These are phyloP conservation scores for Furcasterigmium furcatum DNA, from an alignment of 2,329 filamentous ascomycete species.

Conservation along the genomic window DNA sequence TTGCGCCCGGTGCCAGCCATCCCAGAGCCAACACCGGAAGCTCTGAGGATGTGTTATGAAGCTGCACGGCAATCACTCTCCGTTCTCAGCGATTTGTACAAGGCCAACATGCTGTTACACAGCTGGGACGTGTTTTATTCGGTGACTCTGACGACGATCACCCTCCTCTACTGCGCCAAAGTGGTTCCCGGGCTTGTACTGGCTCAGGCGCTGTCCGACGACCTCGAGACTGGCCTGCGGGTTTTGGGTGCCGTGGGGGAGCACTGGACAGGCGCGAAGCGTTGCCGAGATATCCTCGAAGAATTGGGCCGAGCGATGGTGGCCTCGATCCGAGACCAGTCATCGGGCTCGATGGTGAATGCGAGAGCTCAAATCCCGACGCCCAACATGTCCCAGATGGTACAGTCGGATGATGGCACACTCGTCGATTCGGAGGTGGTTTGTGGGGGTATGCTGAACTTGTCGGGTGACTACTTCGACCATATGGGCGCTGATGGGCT, in stretches of 20 bases:
- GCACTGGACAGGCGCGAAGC: slow-evolving; percentile 47
- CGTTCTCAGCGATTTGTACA: slow-evolving; percentile 39
- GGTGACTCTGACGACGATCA: slow-evolving; percentile 42
- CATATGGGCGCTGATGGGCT: slow-evolving; percentile 18
- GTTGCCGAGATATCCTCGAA: slow-evolving; percentile 40
- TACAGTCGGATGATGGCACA: neutral
- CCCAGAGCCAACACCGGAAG: slow-evolving; percentile 37
- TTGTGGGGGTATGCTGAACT: neutral
- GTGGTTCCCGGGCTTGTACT: slow-evolving; percentile 36
- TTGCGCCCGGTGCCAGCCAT: slow-evolving; percentile 50
- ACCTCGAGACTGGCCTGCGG: slow-evolving; percentile 37
- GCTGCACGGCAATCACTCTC: slow-evolving; percentile 37
- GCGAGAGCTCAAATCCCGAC: neutral
- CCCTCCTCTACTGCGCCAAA: slow-evolving; percentile 48
- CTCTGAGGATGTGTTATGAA: slow-evolving; percentile 36
- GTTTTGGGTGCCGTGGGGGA: slow-evolving; percentile 48
- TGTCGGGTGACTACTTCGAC: slow-evolving; percentile 15
- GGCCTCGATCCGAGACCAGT: slow-evolving; percentile 18
- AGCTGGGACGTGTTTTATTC: slow-evolving; percentile 47
- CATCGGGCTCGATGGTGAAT: neutral
- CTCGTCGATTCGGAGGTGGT: neutral
- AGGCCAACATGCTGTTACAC: slow-evolving; percentile 38
- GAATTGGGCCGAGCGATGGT: slow-evolving; percentile 28
- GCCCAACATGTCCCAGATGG: slow-evolving; percentile 1
- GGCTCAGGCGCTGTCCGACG: slow-evolving; percentile 31